These are phyloP conservation scores for Ampelocalamus luodianensis DNA, from an alignment of 176 grass and related monocot species.

Conservation along the genomic window DNA sequence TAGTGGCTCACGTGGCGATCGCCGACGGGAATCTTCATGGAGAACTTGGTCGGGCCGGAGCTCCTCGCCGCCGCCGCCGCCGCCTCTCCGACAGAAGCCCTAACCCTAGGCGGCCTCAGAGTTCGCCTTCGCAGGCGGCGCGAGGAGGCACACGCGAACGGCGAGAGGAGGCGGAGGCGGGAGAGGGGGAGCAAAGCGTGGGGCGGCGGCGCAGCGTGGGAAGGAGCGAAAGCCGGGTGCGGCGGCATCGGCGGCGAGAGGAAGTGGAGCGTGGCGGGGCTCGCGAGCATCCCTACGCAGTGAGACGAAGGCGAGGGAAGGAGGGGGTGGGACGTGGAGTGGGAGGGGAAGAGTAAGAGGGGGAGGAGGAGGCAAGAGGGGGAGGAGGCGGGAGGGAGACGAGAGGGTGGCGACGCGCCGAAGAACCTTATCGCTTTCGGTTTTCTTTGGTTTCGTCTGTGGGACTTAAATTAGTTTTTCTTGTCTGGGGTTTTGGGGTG, in stretches of 20 bases:
- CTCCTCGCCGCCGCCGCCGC: slow-evolving; percentile 35
- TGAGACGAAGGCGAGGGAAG: not conserved
- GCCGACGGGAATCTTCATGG: slow-evolving; percentile 80
- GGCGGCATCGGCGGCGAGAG: slow-evolving; percentile 44
- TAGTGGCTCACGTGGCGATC: slow-evolving; percentile 68
- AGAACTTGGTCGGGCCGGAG: slow-evolving; percentile 62
- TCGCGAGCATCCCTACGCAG: slow-evolving; percentile 53
- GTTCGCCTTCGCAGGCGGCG: slow-evolving; percentile 21
- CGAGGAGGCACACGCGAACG: slow-evolving; percentile 19
- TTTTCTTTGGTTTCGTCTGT: not conserved
- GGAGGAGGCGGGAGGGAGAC: slow-evolving; percentile 3
- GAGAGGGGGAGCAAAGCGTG: slow-evolving; percentile 39
- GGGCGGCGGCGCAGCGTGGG: slow-evolving; percentile 32
- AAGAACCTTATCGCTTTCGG: slow-evolving; percentile 58
- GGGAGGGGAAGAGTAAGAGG: not conserved
- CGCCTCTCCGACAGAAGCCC: slow-evolving; percentile 28
- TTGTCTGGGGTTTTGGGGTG: slow-evolving; percentile 14
- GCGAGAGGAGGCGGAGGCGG: not conserved
- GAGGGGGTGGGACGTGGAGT: not conserved
- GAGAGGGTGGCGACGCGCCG: slow-evolving; percentile 14
- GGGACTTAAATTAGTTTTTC: slow-evolving; percentile 7
- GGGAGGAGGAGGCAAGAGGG: not conserved
- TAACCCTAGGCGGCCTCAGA: slow-evolving; percentile 10
- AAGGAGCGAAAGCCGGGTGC: slow-evolving; percentile 42
- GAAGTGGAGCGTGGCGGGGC: slow-evolving; percentile 47